phyloP scores from a whole-genome alignment of 2,329 filamentous ascomycete species.

The Exophiala alcalophila region DNA sequence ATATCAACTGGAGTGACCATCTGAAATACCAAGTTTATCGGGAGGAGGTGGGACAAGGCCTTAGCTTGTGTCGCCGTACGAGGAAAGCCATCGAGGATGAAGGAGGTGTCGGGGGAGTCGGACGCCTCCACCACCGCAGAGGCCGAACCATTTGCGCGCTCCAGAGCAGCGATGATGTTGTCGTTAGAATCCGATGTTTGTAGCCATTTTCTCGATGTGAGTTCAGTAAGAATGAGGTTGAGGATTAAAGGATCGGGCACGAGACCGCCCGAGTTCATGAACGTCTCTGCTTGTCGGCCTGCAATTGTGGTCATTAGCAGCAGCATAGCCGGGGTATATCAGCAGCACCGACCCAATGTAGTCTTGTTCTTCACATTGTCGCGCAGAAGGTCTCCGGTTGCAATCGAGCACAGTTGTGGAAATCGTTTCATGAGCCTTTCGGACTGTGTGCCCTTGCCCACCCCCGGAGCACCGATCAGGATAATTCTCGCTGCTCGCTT shows the following conservation, averaged over 20 bases:
- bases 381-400: conserved; percentile 86
- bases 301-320: conserved; percentile 28
- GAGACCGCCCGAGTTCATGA: conserved; percentile 84
- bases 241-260: conserved; percentile 90
- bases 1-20: conserved; percentile 81
- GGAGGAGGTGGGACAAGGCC: conserved; percentile 74
- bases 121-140: conserved; percentile 36
- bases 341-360: conserved; percentile 64
- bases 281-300: conserved; percentile 87
- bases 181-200: conserved; percentile 38
- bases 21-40: conserved; percentile 92
- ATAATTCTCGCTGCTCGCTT: conserved; percentile 85
- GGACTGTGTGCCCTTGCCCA: conserved; percentile 94
- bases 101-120: conserved; percentile 75
- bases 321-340: neutral
- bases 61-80: conserved; percentile 77
- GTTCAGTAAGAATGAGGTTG: conserved; percentile 85
- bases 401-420: conserved; percentile 84
- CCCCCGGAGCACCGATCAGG: conserved; percentile 90
- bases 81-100: conserved; percentile 94
- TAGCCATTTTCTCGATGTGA: conserved; percentile 82
- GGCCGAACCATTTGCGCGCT: conserved; percentile 44
- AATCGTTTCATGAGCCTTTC: conserved; percentile 83
- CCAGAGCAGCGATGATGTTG: conserved; percentile 35
- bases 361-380: conserved; percentile 89